Percentiles rank a stretch among this genome's conserved stretches.
These are phyloP conservation scores for Scheffersomyces stambukii DNA, from an alignment of 1,139 yeast genomes.

Conservation along the genomic window DNA sequence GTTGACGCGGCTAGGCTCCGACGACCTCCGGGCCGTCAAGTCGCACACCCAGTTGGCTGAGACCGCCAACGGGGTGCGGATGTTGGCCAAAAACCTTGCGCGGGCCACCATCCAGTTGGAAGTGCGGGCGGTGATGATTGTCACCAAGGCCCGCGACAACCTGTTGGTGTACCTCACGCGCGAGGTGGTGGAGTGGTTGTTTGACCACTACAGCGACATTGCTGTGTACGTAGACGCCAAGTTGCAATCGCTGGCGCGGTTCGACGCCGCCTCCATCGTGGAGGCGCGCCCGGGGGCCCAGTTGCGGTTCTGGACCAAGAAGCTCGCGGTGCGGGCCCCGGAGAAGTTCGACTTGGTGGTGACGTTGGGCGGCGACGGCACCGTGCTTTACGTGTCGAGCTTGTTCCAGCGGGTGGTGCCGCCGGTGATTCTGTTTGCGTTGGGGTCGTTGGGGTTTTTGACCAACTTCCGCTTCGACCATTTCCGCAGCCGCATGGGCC, in stretches of 20 bases:
- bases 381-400: slow-evolving; percentile 76
- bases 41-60: slow-evolving; percentile 76
- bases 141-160: slow-evolving; percentile 83
- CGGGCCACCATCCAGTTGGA: slow-evolving; percentile 72
- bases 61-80: slow-evolving; percentile 82
- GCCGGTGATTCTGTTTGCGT: slow-evolving; percentile 77
- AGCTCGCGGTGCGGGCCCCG: slow-evolving; percentile 50
- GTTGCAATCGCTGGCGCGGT: slow-evolving; percentile 56
- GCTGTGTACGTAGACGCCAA: slow-evolving; percentile 69
- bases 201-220: slow-evolving; percentile 44
- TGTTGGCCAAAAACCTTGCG: slow-evolving; percentile 69
- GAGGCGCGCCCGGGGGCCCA: slow-evolving; percentile 36
- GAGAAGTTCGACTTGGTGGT: slow-evolving; percentile 70
- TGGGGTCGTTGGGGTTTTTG: slow-evolving; percentile 79
- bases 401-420: slow-evolving; percentile 80
- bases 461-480: slow-evolving; percentile 75
- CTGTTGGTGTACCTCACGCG: slow-evolving; percentile 69
- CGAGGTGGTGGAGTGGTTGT: slow-evolving; percentile 74
- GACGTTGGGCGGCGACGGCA: slow-evolving; percentile 89
- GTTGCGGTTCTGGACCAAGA: slow-evolving; percentile 66
- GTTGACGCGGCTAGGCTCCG: slow-evolving; percentile 29
- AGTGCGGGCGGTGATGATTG: slow-evolving; percentile 68
- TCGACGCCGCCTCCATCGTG: slow-evolving; percentile 45
- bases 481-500: slow-evolving; percentile 52
- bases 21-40: slow-evolving; percentile 45